phyloP scores from a whole-genome alignment of 352 stramenopile genomes.

The Phytophthora pisi region DNA sequence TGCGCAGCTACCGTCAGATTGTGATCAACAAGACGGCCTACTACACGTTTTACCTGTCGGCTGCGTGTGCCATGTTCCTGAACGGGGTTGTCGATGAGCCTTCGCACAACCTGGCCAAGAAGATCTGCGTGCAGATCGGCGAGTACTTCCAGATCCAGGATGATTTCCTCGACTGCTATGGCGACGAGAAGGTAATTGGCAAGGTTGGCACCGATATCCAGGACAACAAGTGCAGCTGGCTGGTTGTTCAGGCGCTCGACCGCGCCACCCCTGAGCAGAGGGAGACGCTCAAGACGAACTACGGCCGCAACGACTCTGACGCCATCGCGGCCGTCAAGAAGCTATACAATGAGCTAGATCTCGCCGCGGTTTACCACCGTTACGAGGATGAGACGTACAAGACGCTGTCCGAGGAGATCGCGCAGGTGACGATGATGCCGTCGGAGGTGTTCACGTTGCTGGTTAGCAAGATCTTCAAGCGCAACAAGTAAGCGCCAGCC shows the following conservation, averaged over 20 bases:
- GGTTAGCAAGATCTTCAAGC: slow-evolving; percentile 97
- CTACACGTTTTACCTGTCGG: slow-evolving; percentile 99
- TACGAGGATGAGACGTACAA: slow-evolving; percentile 96
- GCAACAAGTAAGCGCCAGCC: slow-evolving; percentile 85
- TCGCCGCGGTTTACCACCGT: slow-evolving; percentile 86
- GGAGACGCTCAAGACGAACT: slow-evolving; percentile 91
- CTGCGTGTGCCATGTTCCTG: slow-evolving; percentile 91
- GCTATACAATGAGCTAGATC: slow-evolving; percentile 93
- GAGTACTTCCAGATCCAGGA: slow-evolving; percentile 99
- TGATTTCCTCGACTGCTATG: slow-evolving; percentile 99
- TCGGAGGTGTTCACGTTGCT: slow-evolving; percentile 94
- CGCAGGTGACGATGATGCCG: slow-evolving; percentile 85
- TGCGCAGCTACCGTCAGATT: slow-evolving; percentile 84
- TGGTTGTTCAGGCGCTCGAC: slow-evolving; percentile 95
- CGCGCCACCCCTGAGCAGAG: slow-evolving; percentile 77
- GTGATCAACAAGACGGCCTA: slow-evolving; percentile 99
- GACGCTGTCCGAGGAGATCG: slow-evolving; percentile 81
- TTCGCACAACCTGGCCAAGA: slow-evolving; percentile 85
- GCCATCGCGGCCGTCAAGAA: slow-evolving; percentile 92
- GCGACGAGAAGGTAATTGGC: slow-evolving; percentile 91
- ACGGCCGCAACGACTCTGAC: slow-evolving; percentile 83
- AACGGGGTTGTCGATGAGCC: slow-evolving; percentile 81
- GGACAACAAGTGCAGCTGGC: slow-evolving; percentile 99
- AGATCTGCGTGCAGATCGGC: slow-evolving; percentile 97
- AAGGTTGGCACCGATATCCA: slow-evolving; percentile 99